Base-by-base conservation (phyloP, 352 stramenopile genomes). In the Saprolegnia parasitica region DNA sequence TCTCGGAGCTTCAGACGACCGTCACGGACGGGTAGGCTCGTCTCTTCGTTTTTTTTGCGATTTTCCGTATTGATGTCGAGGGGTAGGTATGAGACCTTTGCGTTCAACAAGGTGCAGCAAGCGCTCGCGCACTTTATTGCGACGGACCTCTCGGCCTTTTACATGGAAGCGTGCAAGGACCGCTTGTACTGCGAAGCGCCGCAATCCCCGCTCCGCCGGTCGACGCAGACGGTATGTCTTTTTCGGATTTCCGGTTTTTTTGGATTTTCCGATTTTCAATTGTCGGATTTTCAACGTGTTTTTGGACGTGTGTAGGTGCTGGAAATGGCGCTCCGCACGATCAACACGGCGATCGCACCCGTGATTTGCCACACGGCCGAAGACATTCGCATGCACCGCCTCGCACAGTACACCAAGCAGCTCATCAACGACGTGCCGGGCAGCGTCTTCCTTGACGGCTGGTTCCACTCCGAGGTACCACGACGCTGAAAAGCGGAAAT, bases 161-260 rank as follows among this genome's bases (percentile, higher is more conserved):
- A 99, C 82, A 90, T 99, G 74, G 96, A 99, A 77, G 93, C 96
- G 20, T 87, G 91, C 40, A 99, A 99, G 75, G 96, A 99, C 74
- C 84, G 96, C 11, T 76, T 99, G 42, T 99, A 99, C 78, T 98
- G 98, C 74, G 97, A 96, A 37, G 83, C 80, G 16, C 70, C 85
- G 10, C 77, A 97, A 72, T 87, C 94, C 71, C 40, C 73, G 29
- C 86, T 90, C 57, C 91, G 96, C 60, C 78, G 83, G 13, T 76
- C 79, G 4, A 84, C 81, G 39, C 96, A 99, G 78, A 98, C 93
- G 26, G 94, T 94, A 68, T 6, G 52, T 42, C 11, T 45, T 16
- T 21, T 37, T 21, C 15, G 13, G 24, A 56, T 56, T 58, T 67
- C 8, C 39, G 3, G 0, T 2, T 26, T 55, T n/a, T 55, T 26